Percentiles rank a stretch among this genome's conserved stretches.
Evolutionary conservation across 495 filamentous ascomycete species (phyloP).

Genomic region (Bathelium albidoporum): DNA sequence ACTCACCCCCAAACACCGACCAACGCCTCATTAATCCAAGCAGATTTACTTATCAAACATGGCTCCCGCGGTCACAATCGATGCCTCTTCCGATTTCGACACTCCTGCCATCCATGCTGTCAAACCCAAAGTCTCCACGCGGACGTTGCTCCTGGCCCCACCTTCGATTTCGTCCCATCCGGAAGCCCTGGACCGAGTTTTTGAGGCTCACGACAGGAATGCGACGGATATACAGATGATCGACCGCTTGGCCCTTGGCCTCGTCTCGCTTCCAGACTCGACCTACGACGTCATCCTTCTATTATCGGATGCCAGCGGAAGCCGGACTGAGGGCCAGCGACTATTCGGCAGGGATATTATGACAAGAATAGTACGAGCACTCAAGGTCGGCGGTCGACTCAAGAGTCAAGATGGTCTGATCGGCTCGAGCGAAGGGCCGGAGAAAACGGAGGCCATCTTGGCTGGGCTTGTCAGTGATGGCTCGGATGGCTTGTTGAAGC

Average conservation of each 20-base stretch:
- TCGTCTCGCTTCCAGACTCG: slow-evolving; percentile 62
- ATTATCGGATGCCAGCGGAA: slow-evolving; percentile 63
- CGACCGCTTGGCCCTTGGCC: slow-evolving; percentile 75
- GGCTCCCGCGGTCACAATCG: slow-evolving; percentile 30
- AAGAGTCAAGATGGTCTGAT: slow-evolving; percentile 58
- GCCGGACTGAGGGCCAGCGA: slow-evolving; percentile 47
- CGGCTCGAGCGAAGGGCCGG: slow-evolving; percentile 34
- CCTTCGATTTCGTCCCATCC: slow-evolving; percentile 64
- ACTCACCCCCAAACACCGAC: neutral
- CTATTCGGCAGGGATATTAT: slow-evolving; percentile 61
- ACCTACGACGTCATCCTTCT: slow-evolving; percentile 81
- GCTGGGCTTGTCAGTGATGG: slow-evolving; percentile 61
- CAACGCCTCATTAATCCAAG: neutral
- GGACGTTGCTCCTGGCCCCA: slow-evolving; percentile 60
- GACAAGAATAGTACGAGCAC: slow-evolving; percentile 50
- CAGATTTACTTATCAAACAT: slow-evolving; percentile 12
- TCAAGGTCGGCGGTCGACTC: slow-evolving; percentile 62
- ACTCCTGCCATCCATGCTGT: neutral
- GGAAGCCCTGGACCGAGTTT: slow-evolving; percentile 45
- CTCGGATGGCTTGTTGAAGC: slow-evolving; percentile 58
- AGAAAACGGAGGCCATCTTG: slow-evolving; percentile 62
- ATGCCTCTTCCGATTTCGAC: slow-evolving; percentile 31
- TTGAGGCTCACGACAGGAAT: slow-evolving; percentile 55
- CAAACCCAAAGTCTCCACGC: slow-evolving; percentile 9
- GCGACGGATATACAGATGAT: slow-evolving; percentile 94